Conservation (phyloP, 2,329 filamentous ascomycete species). For the Claviceps digitariae region DNA sequence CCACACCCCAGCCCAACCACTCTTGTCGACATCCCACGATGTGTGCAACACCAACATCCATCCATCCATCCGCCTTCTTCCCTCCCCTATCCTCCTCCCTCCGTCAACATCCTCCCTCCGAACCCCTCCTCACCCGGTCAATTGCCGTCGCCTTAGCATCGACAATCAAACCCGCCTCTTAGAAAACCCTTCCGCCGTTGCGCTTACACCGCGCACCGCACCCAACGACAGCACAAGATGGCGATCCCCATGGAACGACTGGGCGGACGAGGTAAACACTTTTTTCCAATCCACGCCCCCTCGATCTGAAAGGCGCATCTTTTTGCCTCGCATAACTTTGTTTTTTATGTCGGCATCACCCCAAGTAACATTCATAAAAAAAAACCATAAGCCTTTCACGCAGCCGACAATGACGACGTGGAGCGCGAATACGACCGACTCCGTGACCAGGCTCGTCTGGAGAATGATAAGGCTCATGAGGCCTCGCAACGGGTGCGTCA, state of each 20-base stretch:
- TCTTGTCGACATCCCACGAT: background rate
- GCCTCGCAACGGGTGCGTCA: conserved; percentile 58
- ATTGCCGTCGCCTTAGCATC: background rate
- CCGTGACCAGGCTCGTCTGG: conserved; percentile 66
- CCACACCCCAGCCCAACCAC: no score
- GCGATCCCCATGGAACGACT: conserved; percentile 26
- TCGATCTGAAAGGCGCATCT: background rate
- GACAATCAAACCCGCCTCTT: background rate
- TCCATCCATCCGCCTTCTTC: background rate
- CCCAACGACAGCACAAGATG: conserved; percentile 10
- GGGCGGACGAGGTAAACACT: conserved; percentile 26
- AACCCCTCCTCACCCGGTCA: background rate
- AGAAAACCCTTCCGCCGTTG: background rate
- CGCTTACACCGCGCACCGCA: background rate
- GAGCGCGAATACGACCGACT: conserved; percentile 90
- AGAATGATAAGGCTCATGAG: conserved; percentile 62
- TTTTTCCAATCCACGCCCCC: no score
- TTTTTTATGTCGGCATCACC: no score
- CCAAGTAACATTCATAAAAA: background rate
- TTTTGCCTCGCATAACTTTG: background rate
- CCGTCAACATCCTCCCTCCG: background rate
- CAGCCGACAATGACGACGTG: conserved; percentile 48
- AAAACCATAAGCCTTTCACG: conserved; percentile 74
- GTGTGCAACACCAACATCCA: no score
- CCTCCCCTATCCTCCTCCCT: background rate